A percentile compares a stretch with the other conserved stretches of the same genome.
Evolutionary conservation across 768 basidiomycete species (phyloP).

Genomic region (Polyporus arcularius): DNA sequence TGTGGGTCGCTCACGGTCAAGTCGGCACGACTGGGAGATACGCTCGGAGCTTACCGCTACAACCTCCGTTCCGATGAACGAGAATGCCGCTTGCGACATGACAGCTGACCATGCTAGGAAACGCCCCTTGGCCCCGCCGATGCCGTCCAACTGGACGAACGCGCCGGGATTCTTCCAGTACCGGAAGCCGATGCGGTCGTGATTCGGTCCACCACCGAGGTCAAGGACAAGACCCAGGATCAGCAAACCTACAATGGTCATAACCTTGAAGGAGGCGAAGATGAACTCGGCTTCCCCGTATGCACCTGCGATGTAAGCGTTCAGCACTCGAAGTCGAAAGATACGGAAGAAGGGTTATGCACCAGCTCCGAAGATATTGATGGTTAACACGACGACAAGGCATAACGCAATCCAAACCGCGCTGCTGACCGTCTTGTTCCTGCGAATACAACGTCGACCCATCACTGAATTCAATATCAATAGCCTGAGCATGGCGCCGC

Average conservation of each 20-base stretch:
- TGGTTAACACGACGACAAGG: slow-evolving; percentile 49
- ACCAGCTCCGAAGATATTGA: slow-evolving; percentile 46
- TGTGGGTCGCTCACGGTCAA: not conserved
- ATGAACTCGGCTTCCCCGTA: slow-evolving; percentile 53
- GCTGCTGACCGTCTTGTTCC: slow-evolving; percentile 35
- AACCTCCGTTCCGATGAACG: slow-evolving; percentile 59
- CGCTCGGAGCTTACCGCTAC: slow-evolving; percentile 35
- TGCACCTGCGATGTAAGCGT: slow-evolving; percentile 30
- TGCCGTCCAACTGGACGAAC: slow-evolving; percentile 44
- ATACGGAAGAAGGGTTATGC: not conserved
- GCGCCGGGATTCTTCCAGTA: slow-evolving; percentile 59
- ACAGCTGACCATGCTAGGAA: slow-evolving; percentile 56
- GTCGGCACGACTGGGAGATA: slow-evolving; percentile 6
- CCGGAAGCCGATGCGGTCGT: slow-evolving; percentile 52
- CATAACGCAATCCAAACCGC: slow-evolving; percentile 56
- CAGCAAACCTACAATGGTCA: slow-evolving; percentile 46
- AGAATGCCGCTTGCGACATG: slow-evolving; percentile 60
- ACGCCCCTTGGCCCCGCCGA: slow-evolving; percentile 46
- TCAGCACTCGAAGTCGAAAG: not conserved
- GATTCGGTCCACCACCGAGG: slow-evolving; percentile 56
- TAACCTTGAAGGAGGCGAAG: slow-evolving; percentile 56
- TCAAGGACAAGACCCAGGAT: slow-evolving; percentile 55
- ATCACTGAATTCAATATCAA: not conserved
- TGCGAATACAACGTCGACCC: not conserved
- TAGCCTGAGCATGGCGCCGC: not conserved